These are phyloP conservation scores for Pilasporangium apinafurcum DNA, from an alignment of 352 stramenopile species.

Conservation along the genomic window DNA sequence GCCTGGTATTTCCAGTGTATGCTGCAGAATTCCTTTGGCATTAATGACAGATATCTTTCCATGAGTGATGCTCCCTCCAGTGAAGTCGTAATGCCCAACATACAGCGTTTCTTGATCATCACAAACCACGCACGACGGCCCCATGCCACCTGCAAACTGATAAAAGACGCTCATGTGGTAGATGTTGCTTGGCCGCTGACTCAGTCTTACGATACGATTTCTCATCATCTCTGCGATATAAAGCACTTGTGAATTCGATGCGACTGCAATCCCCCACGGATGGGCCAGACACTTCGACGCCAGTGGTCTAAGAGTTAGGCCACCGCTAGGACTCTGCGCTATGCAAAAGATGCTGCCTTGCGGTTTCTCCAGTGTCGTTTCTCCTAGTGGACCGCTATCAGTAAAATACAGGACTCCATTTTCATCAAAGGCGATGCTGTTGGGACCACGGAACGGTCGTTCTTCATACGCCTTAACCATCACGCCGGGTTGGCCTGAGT, in stretches of 20 bases:
- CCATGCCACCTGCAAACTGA: constrained; percentile 75
- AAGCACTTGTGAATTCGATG: constrained; percentile 29
- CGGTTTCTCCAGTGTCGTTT: constrained; percentile 79
- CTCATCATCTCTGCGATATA: constrained; percentile 74
- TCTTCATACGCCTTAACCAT: constrained; percentile 85
- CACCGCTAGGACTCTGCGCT: constrained; percentile 45
- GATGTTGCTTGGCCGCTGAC: constrained; percentile 50
- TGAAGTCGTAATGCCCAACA: constrained; percentile 82
- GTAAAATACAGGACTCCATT: constrained; percentile 80
- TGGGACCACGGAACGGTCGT: constrained; percentile 64
- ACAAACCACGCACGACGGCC: constrained; percentile 66
- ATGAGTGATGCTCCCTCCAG: constrained; percentile 20
- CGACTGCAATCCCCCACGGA: constrained; percentile 56
- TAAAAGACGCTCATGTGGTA: constrained; percentile 81
- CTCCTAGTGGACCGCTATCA: constrained; percentile 75
- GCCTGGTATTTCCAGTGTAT: constrained; percentile 48
- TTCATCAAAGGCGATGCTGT: constrained; percentile 45
- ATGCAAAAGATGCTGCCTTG: constrained; percentile 79
- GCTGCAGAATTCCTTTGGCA: constrained; percentile 32
- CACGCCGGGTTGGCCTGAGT: constrained; percentile 46
- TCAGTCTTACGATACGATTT: constrained; percentile 73
- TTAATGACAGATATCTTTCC: constrained; percentile 70
- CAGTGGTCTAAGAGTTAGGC: constrained; percentile 68
- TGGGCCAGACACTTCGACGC: constrained; percentile 74
- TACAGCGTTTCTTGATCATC: constrained; percentile 58